phyloP scores from a whole-genome alignment of 148 eudicot species.

The Cornus controversa region DNA sequence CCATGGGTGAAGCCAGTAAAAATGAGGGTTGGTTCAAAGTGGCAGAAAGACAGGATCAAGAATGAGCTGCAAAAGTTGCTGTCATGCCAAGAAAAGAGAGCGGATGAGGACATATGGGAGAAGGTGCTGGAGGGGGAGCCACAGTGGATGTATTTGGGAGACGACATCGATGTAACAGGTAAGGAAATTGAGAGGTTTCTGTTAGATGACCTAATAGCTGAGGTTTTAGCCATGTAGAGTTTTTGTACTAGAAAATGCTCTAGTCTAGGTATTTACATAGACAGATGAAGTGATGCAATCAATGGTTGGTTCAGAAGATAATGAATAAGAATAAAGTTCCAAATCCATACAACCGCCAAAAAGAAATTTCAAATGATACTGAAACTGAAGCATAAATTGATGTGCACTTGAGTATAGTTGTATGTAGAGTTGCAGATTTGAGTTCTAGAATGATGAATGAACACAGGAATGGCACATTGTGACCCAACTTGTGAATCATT shows the following conservation, averaged over 20 bases:
- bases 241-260: conserved; percentile 6
- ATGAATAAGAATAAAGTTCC: conserved; percentile 12
- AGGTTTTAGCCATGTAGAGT: conserved; percentile 26
- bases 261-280: conserved; percentile 18
- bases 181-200: conserved; percentile 54
- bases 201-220: conserved; percentile 66
- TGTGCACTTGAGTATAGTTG: not conserved
- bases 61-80: conserved; percentile 46
- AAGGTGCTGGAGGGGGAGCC: conserved; percentile 42
- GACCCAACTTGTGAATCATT: not conserved
- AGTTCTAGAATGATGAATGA: not conserved
- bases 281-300: not conserved
- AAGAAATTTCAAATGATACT: not conserved
- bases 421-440: not conserved
- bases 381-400: not conserved
- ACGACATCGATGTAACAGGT: conserved; percentile 47
- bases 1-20: conserved; percentile 36
- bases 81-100: conserved; percentile 30
- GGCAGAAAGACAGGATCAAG: conserved; percentile 31
- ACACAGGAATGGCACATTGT: no score
- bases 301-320: not conserved
- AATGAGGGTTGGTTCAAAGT: conserved; percentile 11
- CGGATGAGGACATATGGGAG: conserved; percentile 16
- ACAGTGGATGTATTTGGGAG: conserved; percentile 45
- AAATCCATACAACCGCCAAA: not conserved